Conservation (phyloP, 768 basidiomycete species). For the Boletus eberwhitei region DNA sequence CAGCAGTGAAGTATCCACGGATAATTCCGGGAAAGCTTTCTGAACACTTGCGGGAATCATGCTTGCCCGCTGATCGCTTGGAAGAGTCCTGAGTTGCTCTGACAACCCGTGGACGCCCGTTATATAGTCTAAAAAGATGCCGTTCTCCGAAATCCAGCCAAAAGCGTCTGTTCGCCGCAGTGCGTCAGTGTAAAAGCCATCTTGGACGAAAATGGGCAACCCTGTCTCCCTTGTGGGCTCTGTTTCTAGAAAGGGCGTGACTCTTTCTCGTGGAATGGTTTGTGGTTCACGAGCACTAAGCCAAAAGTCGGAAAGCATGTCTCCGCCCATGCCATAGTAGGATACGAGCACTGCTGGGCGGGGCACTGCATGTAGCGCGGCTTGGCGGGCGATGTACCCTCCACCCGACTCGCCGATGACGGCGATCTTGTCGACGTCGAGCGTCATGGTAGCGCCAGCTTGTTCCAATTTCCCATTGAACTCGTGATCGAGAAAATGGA, state of each 20-base stretch:
- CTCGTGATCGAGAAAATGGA: not conserved
- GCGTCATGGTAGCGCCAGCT: not conserved
- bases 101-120: not conserved
- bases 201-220: not conserved
- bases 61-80: not conserved
- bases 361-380: not conserved
- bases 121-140: not conserved
- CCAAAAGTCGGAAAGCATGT: conserved; percentile 3
- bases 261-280: not conserved
- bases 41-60: not conserved
- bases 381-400: not conserved
- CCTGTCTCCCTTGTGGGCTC: not conserved
- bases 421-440: not conserved
- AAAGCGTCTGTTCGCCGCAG: not conserved
- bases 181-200: not conserved
- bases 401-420: conserved; percentile 1
- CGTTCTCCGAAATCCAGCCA: conserved; percentile 1
- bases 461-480: not conserved
- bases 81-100: not conserved
- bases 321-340: conserved; percentile 3
- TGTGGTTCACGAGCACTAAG: not conserved
- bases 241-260: not conserved
- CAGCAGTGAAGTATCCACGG: not conserved
- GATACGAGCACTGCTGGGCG: conserved; percentile 1
- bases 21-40: not conserved